A percentile compares a stretch with the other conserved stretches of the same genome.
Conservation (phyloP, 176 grass and related monocot genomes). For the Melocanna baccifera region DNA sequence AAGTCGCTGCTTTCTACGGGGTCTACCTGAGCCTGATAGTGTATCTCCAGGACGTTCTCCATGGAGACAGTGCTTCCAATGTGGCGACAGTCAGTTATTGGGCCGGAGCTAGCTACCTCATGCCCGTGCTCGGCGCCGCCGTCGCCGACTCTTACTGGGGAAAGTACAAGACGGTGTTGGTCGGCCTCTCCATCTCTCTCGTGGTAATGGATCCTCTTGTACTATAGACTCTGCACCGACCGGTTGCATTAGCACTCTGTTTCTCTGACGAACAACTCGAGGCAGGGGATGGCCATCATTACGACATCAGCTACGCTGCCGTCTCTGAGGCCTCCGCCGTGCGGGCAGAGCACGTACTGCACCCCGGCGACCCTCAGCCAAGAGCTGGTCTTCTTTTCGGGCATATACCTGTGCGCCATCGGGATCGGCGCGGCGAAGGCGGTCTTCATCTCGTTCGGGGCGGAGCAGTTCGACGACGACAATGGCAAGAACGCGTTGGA, state of each 20-base stretch:
- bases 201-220: slow-evolving; percentile 35
- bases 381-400: slow-evolving; percentile 37
- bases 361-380: slow-evolving; percentile 27
- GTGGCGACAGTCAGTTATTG: slow-evolving; percentile 57
- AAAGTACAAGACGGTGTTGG: slow-evolving; percentile 51
- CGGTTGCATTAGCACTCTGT: background rate
- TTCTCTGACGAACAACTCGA: slow-evolving; percentile 17
- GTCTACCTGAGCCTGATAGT: slow-evolving; percentile 58
- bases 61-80: slow-evolving; percentile 56
- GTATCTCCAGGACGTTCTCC: slow-evolving; percentile 65
- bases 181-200: slow-evolving; percentile 40
- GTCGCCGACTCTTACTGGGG: slow-evolving; percentile 62
- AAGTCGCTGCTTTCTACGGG: slow-evolving; percentile 54
- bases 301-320: slow-evolving; percentile 22
- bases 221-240: background rate
- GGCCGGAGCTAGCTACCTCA: slow-evolving; percentile 52
- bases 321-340: slow-evolving; percentile 26
- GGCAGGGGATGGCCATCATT: slow-evolving; percentile 26
- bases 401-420: slow-evolving; percentile 41
- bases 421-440: slow-evolving; percentile 43
- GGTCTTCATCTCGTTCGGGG: slow-evolving; percentile 35
- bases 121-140: slow-evolving; percentile 53
- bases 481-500: background rate
- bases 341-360: slow-evolving; percentile 29
- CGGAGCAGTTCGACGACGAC: slow-evolving; percentile 46